These are phyloP conservation scores for Lycium ferocissimum DNA, from an alignment of 257 asterid species.

Conservation along the genomic window DNA sequence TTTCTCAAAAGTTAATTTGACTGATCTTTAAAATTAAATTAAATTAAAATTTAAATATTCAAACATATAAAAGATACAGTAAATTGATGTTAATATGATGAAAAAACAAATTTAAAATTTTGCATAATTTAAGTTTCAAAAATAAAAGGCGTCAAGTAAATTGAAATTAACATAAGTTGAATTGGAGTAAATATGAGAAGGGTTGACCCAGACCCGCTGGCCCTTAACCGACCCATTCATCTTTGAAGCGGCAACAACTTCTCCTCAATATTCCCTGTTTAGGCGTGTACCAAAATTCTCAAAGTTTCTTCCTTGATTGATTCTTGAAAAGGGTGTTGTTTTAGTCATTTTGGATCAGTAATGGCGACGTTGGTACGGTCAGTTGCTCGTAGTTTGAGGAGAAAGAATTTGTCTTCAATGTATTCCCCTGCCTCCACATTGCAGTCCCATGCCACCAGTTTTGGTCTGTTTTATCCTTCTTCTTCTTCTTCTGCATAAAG, in stretches of 20 bases:
- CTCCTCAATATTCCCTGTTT: not conserved
- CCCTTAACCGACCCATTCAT: not conserved
- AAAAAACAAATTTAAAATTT: too few species aligned
- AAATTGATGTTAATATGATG: too few species aligned
- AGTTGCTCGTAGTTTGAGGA: slow-evolving; percentile 60
- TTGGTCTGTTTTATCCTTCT: slow-evolving; percentile 53
- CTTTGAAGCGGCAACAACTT: not conserved
- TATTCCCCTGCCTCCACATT: slow-evolving; percentile 49
- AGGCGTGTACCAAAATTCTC: not conserved
- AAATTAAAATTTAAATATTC: too few species aligned
- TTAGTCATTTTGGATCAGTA: not conserved
- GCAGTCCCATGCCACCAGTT: slow-evolving; percentile 91
- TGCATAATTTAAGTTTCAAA: too few species aligned
- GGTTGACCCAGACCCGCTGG: not conserved
- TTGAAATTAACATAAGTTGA: too few species aligned
- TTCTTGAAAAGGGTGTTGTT: slow-evolving; percentile 2
- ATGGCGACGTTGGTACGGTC: slow-evolving; percentile 69
- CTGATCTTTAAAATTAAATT: too few species aligned
- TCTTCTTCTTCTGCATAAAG: not conserved
- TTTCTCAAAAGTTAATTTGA: too few species aligned
- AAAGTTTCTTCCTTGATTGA: not conserved
- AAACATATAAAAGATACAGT: too few species aligned
- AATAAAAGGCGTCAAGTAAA: too few species aligned
- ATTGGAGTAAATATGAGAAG: too few species aligned
- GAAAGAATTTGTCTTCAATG: slow-evolving; percentile 41